Base-by-base conservation (phyloP, 1,139 yeast genomes). In the Yamadazyma pseudoaaseri region DNA sequence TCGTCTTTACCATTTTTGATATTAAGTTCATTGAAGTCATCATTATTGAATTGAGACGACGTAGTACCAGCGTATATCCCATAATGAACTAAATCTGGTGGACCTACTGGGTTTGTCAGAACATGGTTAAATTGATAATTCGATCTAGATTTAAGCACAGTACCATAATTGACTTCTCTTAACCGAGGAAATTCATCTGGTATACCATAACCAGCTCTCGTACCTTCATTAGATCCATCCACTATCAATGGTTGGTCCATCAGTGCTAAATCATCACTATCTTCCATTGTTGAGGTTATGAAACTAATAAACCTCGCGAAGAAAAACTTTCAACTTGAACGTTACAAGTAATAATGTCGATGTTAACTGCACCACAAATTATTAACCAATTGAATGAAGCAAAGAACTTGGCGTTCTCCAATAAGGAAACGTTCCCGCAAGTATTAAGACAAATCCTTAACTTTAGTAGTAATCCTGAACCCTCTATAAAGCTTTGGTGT, bases 361-460 rank as follows among this genome's bases (percentile, higher is more conserved):
- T 35, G 43, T 23, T 36, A 16, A 40, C 49, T 13, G 41, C 47
- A 2, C 35, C 41, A 6, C 47, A 46, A 15, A 53, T 63, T 31
- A 56, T 68, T 30, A 66, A 58, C 17, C 78, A 72, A 41, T 63
- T 78, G 33, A 54, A 65, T 30, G 74, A 76, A 51, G 84, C 84
- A 13, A 66, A 70, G 31, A 55, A 58, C 14, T 57, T 76, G 46
- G 80, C 79, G 1, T 58, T 68, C 42, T 53, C 68, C 18, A 69
- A 65, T 41, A 67, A 70, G 1, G 60, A 65, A 24, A 60, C 70
- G 36, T 68, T 75, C 39, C 74, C 81, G 3, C 76, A 73, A 40
- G 80, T 79, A 13, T 56, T 76, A 28, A 65, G 74, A 30, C 79
- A 76, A 26, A 70, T 79, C 24, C 61, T 73, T 33, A 67, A 70